Conservation (phyloP, 106 monocot species). For the Dendrobium officinale region DNA sequence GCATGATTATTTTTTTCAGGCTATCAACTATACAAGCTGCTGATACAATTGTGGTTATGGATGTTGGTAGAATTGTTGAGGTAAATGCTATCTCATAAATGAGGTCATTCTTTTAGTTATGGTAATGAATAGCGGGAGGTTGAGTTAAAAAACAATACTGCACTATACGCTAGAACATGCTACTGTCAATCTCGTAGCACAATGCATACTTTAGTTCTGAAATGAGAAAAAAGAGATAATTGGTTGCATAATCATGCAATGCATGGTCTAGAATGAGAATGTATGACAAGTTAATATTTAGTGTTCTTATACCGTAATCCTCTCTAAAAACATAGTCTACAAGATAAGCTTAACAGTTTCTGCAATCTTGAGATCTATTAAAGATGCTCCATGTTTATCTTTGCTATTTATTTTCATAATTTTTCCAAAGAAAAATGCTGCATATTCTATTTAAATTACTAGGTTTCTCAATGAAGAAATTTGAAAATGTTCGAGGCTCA, state of each 20-base stretch:
- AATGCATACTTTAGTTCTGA: not conserved
- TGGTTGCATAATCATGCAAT: not conserved
- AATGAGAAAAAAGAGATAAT: not conserved
- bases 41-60: constrained; percentile 93
- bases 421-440: not conserved
- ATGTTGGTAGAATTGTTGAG: constrained; percentile 82
- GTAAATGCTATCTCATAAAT: constrained; percentile 26
- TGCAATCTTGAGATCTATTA: not conserved
- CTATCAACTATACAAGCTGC: constrained; percentile 86
- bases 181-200: too few species aligned
- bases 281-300: not conserved
- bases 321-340: too few species aligned
- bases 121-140: not conserved
- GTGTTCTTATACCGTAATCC: not conserved
- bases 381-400: not conserved
- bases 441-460: not conserved
- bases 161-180: too few species aligned
- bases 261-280: not conserved
- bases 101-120: not conserved
- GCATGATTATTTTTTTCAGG: constrained; percentile 26
- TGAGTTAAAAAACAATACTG: not conserved
- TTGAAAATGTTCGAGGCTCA: not conserved
- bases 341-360: not conserved
- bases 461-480: not conserved
- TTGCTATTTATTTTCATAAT: not conserved